Percentiles rank a stretch among this genome's conserved stretches.
Evolutionary conservation across 2,329 filamentous ascomycete species (phyloP).

Genomic region (Fusarium agapanthi): DNA sequence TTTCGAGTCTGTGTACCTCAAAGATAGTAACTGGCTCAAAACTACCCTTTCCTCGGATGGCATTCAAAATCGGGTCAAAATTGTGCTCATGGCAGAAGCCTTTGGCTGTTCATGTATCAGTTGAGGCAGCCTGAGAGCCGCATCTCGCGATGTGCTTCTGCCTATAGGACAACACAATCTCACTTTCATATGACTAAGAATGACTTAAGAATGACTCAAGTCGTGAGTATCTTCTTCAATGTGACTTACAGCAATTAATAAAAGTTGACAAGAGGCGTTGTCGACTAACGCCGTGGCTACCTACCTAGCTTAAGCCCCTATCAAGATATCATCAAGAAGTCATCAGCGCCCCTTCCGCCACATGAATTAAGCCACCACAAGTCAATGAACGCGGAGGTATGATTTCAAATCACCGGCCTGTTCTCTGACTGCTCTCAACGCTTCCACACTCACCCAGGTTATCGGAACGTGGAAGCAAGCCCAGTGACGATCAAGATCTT

Average conservation of each 20-base stretch:
- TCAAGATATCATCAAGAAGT: not conserved
- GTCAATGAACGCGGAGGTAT: fast-evolving
- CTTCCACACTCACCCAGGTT: not conserved
- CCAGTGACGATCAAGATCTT: not conserved
- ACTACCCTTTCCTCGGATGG: fast-evolving
- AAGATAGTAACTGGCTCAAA: not conserved
- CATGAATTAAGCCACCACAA: not conserved
- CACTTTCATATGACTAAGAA: not conserved
- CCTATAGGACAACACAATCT: not conserved
- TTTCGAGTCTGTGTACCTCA: not conserved
- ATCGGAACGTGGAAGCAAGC: not conserved
- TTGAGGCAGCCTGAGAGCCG: not conserved
- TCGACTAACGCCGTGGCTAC: not conserved
- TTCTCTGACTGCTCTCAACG: not conserved
- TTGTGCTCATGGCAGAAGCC: not conserved
- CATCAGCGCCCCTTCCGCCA: not conserved
- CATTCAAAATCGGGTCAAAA: fast-evolving
- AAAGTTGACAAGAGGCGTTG: not conserved
- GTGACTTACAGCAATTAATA: not conserved
- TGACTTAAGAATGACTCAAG: not conserved
- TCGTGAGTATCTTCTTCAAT: not conserved
- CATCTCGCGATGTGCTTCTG: not conserved
- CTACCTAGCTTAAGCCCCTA: not conserved
- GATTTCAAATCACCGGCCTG: not conserved
- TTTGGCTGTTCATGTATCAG: not conserved